Base-by-base conservation (phyloP, 208 protist species). In the Trypanosoma platydactyli region DNA sequence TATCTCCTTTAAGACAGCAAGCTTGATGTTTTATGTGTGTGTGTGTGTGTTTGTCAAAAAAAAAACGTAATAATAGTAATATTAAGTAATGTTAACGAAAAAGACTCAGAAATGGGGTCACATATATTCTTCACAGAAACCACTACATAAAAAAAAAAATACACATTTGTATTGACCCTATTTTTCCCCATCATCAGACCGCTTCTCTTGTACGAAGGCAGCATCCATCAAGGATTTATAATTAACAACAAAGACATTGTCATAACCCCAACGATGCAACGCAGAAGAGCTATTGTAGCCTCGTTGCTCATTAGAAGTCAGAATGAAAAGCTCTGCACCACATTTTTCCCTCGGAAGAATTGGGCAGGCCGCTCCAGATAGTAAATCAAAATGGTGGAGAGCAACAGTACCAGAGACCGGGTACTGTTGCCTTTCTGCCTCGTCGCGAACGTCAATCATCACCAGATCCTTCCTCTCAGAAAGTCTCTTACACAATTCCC, bases 241-340 rank as follows among this genome's bases (percentile, higher is more conserved):
- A 30, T 86, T 80, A 16, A 86, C 64, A 11, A 81, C 35, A 24
- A 61, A 41, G 7, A 92, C 79, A 16, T 74, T 66, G 5, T 70
- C 30, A 68, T 91, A 95, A 11, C 89, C 89, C 84, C 84, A 90
- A 22, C 86, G 84, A n/a, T 76, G 77, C 57, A 92, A 69, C 5
- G 86, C 86, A 16, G 62, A 54, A 16, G 64, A 79, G 24, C 68
- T 67, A 57, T 89, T 91, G 13, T 83, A 52, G 1, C 84, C 89
- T 22, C 80, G 71, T 52, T 89, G 82, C 12, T 35, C 12, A 48
- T 68, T 71, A 0, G 81, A 73, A 7, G 83, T 54, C 27, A 92
- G 16, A 12, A 95, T 55, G 63, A 90, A 90, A 52, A 95, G 48
- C 64, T 91, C 79, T 42, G 81, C 57, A 12, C 5, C 44, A 1